Evolutionary conservation across 371 early-diverging fungal species (phyloP), one percentile per base, ranked within the genome.

Genomic region (Smittium mucronatum): DNA sequence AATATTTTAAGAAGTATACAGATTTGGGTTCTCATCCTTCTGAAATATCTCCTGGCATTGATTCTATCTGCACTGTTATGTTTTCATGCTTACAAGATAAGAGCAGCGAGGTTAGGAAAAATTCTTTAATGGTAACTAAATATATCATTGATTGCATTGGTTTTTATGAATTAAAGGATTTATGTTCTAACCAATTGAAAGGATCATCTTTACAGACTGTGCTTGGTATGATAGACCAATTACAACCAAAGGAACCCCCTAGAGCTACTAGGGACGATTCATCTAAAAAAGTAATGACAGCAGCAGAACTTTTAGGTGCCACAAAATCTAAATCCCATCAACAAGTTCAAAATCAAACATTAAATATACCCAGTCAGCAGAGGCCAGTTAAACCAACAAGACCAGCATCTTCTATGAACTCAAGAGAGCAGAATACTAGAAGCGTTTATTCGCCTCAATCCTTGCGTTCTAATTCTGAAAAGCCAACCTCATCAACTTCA

Each of bases 21-120:
- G 76, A 68, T 1, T 70, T 76, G 36, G 78, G 78, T 28, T 16
- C 68, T 21, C 26, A 64, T 11, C 11, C 35, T 2, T 35, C 60
- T 8, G 8, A 58, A 59, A 63, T 34, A 25, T 15, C 15, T 25
- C 82, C 86, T 0, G 93, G 94, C 67, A 75, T 90, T 34, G 72
- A 81, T 2, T 75, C 82, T 0, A 72, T 95, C 21, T 80, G 92
- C 2, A 78, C 84, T 30, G 87, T 93, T 15, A 72, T 89, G 16
- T 78, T 97, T 21, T 78, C 84, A 1, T 93, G 93, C 70, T 72
- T 95, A 65, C 92, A 92, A 74, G 96, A 97, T 72, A 86, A 90
- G 33, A 91, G 86, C 72, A 82, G 84, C 0, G 95, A 94, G 33
- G 95, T 95, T 16, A 85, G 97, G 69, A 95, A 95, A 73, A 81